These are phyloP conservation scores for Alternaria triticina DNA, from an alignment of 2,329 filamentous ascomycete species.

Conservation along the genomic window DNA sequence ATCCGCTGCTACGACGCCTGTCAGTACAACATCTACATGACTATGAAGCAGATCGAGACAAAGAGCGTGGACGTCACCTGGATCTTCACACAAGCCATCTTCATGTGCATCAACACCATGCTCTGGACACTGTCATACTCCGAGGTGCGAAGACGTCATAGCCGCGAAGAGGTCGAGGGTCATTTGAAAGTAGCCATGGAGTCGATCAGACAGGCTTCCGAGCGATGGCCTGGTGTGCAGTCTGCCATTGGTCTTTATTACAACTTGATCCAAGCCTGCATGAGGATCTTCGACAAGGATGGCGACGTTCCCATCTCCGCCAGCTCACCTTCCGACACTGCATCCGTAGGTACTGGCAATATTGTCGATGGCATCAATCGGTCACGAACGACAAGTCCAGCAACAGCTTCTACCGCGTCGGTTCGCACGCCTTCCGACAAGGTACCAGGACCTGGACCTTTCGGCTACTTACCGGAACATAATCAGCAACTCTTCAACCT, in stretches of 20 bases:
- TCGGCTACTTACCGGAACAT: constrained; percentile 47
- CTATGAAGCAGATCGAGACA: constrained; percentile 78
- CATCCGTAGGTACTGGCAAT: constrained; percentile 49
- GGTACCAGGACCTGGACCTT: constrained; percentile 39
- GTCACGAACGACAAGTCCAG: constrained; percentile 55
- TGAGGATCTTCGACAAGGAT: constrained; percentile 81
- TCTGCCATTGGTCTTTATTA: constrained; percentile 84
- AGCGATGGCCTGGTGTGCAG: constrained; percentile 89
- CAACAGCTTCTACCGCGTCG: constrained; percentile 47
- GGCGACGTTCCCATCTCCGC: constrained; percentile 58
- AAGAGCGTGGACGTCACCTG: constrained; percentile 85
- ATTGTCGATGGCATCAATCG: constrained; percentile 51
- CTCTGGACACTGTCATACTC: constrained; percentile 91
- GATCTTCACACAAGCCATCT: constrained; percentile 88
- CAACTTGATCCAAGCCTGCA: constrained; percentile 83
- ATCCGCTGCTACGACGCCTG: constrained; percentile 83
- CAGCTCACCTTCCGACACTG: constrained; percentile 55
- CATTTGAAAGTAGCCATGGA: constrained; percentile 78
- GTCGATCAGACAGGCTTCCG: constrained; percentile 78
- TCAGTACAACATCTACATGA: constrained; percentile 79
- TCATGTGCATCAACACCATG: constrained; percentile 89
- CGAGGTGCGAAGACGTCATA: constrained; percentile 76
- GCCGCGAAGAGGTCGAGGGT: constrained; percentile 75
- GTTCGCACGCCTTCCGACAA: constrained; percentile 47
- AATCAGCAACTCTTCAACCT: constrained; percentile 39